Evolutionary conservation across 2,329 filamentous ascomycete genomes (phyloP).

Genomic region (Periconia sp.): DNA sequence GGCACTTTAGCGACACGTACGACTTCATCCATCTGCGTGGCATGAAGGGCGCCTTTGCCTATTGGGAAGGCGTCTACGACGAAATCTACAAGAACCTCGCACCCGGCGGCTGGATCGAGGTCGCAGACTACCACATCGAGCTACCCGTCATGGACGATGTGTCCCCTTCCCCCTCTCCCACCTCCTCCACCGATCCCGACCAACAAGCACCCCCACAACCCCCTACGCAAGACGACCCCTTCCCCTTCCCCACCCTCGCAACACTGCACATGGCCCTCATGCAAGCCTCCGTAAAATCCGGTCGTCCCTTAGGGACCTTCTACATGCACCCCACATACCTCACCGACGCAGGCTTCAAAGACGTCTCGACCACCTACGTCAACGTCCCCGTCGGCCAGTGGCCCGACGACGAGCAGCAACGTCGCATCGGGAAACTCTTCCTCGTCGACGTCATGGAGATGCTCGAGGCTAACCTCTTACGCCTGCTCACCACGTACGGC

Average conservation of each 20-base stretch:
- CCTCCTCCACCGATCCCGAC: no score
- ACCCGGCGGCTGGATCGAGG: constrained; percentile 51
- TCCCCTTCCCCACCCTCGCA: constrained; percentile 28
- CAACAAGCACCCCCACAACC: no score
- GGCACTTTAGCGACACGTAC: constrained; percentile 53
- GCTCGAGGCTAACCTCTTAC: constrained; percentile 29
- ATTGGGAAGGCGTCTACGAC: constrained; percentile 50
- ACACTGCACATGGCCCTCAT: constrained; percentile 31
- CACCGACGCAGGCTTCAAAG: constrained; percentile 47
- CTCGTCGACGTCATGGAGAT: constrained; percentile 37
- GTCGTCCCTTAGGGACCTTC: constrained; percentile 44
- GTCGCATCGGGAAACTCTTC: constrained; percentile 36
- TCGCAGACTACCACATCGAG: constrained; percentile 44
- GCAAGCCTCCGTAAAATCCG: constrained; percentile 44
- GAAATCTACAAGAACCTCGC: constrained; percentile 49
- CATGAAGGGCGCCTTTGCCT: constrained; percentile 50
- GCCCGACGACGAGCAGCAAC: constrained; percentile 33
- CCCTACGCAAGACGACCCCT: background rate
- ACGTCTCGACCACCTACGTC: constrained; percentile 44
- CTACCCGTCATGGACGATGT: constrained; percentile 22
- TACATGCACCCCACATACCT: constrained; percentile 48
- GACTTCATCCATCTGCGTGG: constrained; percentile 54
- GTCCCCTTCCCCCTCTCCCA: background rate
- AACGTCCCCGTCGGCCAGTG: constrained; percentile 40
- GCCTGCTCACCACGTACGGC: constrained; percentile 32